These are phyloP conservation scores for Cystoisospora suis DNA, from an alignment of 169 alveolate species.

Conservation along the genomic window DNA sequence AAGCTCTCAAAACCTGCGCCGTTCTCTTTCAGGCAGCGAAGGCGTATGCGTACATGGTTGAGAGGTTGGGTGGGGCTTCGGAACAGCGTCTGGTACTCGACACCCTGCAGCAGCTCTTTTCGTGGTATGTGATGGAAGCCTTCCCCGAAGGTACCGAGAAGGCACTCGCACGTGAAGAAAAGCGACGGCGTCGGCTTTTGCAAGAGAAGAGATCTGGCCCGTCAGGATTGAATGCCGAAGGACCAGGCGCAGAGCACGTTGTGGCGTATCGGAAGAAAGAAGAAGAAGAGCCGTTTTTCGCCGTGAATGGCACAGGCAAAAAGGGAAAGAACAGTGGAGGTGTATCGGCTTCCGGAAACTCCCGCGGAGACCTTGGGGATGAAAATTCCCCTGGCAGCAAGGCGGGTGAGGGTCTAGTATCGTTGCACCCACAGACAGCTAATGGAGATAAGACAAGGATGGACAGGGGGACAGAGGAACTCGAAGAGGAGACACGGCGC, in stretches of 20 bases:
- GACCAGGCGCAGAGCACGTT: conserved; percentile 33
- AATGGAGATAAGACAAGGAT: not conserved
- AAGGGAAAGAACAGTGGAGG: not conserved
- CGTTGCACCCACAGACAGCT: not conserved
- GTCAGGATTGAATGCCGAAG: not conserved
- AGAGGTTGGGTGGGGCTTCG: not conserved
- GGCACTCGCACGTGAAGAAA: not conserved
- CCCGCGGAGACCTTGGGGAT: no score
- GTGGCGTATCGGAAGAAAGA: conserved; percentile 53
- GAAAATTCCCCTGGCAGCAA: no score
- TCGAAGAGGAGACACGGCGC: not conserved
- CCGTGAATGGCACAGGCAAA: not conserved
- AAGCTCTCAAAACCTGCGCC: no score
- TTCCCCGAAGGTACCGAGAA: conserved; percentile 13
- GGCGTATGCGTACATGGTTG: conserved; percentile 19
- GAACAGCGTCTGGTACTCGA: not conserved
- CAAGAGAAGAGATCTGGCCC: not conserved
- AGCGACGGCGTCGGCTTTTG: not conserved
- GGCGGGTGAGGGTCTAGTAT: not conserved
- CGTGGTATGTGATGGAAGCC: not conserved
- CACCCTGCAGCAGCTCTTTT: not conserved
- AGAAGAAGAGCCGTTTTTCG: conserved; percentile 23
- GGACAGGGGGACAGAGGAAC: conserved; percentile 17
- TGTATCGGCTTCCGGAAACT: no score
- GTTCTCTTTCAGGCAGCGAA: conserved; percentile 40